phyloP scores from a whole-genome alignment of 2,329 filamentous ascomycete species.

The Alternaria sp. region DNA sequence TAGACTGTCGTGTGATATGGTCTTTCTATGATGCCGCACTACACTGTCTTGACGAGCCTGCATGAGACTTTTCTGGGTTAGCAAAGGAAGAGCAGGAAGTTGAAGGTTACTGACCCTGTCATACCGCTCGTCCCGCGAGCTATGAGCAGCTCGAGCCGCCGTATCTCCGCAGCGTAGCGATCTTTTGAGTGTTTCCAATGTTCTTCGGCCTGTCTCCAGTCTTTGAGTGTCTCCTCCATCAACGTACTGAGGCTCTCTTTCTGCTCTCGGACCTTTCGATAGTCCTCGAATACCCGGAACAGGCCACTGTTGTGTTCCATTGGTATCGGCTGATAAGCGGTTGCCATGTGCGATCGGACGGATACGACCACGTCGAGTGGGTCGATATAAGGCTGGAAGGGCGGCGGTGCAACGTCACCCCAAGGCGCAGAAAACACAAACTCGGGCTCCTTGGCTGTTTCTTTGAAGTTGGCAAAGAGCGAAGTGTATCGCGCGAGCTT shows the following conservation, averaged over 20 bases:
- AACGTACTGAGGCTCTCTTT: constrained; percentile 42
- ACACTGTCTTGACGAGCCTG: constrained; percentile 54
- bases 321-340: constrained; percentile 37
- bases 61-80: constrained; percentile 44
- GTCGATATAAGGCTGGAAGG: constrained; percentile 33
- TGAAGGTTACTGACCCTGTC: constrained; percentile 38
- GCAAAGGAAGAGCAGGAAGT: background rate
- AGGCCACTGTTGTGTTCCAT: constrained; percentile 50
- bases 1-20: constrained; percentile 20
- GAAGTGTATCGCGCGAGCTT: constrained; percentile 54
- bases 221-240: constrained; percentile 39
- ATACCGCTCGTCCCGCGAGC: constrained; percentile 53
- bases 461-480: constrained; percentile 39
- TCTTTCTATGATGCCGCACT: constrained; percentile 40
- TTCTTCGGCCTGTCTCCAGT: constrained; percentile 41
- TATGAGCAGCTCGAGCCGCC: constrained; percentile 56
- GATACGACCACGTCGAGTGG: constrained; percentile 38
- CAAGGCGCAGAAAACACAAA: constrained; percentile 45
- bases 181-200: constrained; percentile 46
- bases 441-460: constrained; percentile 28
- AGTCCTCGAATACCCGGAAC: constrained; percentile 56
- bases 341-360: constrained; percentile 39
- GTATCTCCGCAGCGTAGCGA: constrained; percentile 54
- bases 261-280: constrained; percentile 48
- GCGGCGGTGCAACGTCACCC: constrained; percentile 30